Evolutionary conservation across 352 stramenopile genomes (phyloP), one percentile per base, ranked within the genome.

Genomic region (Pythium brachiatum): DNA sequence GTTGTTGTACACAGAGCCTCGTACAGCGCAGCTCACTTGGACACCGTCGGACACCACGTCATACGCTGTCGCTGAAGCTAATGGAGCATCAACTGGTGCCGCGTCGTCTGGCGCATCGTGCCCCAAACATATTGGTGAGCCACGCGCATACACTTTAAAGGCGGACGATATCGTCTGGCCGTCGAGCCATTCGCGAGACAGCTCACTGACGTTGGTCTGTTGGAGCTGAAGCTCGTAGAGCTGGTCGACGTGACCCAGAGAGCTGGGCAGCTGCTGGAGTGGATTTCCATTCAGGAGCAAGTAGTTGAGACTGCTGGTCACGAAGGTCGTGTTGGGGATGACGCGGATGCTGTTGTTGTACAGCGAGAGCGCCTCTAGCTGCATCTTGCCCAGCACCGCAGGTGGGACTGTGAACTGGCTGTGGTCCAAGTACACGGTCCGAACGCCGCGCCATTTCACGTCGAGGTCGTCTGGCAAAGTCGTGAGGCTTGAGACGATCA

Each of bases 401-500:
- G 59, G 64, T 13, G 53, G 41, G 2, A 50, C 27, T 8, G 21
- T 34, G 8, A 71, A 60, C 5, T 55, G 41, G 44, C 36, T 53
- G 13, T 52, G 48, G 36, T 72, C 64, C 11, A 72, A 25, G 54
- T 64, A 62, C 36, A 68, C 1, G 7, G 53, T 72, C 1, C 36
- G 32, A 12, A 73, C 52, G 44, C 56, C 23, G 0, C 31, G 60
- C 66, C 60, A 73, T 13, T 53, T 25, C 1, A 16, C 2, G 26
- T 62, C 0, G 7, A 73, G 36, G 27, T 69, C 52, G 8, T n/a
- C n/a, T 8, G 66, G 66, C 5, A 73, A 47, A 0, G 29, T 44
- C 26, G 55, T 54, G 3, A 73, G n/a, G n/a, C 62, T 69, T 16
- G 66, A 65, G 6, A 55, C 60, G 31, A 73, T 56, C 15, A 73